Conservation (phyloP, 2,329 filamentous ascomycete species). For the Pleurostoma richardsiae region DNA sequence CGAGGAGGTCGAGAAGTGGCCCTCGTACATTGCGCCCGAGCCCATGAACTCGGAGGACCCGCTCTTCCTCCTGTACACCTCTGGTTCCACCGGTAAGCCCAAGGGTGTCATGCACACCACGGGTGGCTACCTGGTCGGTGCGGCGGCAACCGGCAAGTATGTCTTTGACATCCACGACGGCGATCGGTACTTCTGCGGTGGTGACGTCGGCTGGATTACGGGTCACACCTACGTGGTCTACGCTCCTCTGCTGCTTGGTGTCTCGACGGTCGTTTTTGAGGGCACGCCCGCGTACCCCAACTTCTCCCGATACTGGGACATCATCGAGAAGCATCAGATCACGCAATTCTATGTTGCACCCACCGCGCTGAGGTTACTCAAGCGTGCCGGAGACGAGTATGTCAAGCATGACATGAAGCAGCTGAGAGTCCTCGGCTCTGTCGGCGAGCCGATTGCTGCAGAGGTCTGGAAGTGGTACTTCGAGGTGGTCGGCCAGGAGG, state of each 20-base stretch:
- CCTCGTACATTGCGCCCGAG: conserved; percentile 85
- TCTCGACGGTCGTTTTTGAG: conserved; percentile 94
- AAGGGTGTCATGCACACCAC: conserved; percentile 99
- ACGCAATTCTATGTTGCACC: conserved; percentile 99
- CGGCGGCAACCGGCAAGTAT: conserved; percentile 92
- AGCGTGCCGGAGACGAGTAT: conserved; percentile 91
- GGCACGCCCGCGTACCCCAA: conserved; percentile 95
- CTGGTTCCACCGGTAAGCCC: conserved; percentile 94
- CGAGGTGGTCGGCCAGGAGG: conserved; percentile 87
- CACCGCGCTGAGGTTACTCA: conserved; percentile 85
- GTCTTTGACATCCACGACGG: conserved; percentile 96
- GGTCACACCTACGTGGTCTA: conserved; percentile 99
- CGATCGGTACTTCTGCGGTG: conserved; percentile 94
- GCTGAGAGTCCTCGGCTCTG: conserved; percentile 85
- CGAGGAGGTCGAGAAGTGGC: conserved; percentile 96
- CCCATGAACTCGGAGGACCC: conserved; percentile 90
- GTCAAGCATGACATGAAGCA: conserved; percentile 87
- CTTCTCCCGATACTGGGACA: conserved; percentile 98
- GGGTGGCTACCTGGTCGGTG: conserved; percentile 88
- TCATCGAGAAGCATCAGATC: conserved; percentile 90
- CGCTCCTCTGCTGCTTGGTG: conserved; percentile 85
- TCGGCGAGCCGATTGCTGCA: conserved; percentile 94
- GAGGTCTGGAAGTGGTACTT: conserved; percentile 99
- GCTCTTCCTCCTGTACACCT: conserved; percentile 96
- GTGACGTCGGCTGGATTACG: conserved; percentile 98